A percentile compares a stretch with the other conserved stretches of the same genome.
Conservation (phyloP, 441 rosid species). For the Arabidopsis hybrid region DNA sequence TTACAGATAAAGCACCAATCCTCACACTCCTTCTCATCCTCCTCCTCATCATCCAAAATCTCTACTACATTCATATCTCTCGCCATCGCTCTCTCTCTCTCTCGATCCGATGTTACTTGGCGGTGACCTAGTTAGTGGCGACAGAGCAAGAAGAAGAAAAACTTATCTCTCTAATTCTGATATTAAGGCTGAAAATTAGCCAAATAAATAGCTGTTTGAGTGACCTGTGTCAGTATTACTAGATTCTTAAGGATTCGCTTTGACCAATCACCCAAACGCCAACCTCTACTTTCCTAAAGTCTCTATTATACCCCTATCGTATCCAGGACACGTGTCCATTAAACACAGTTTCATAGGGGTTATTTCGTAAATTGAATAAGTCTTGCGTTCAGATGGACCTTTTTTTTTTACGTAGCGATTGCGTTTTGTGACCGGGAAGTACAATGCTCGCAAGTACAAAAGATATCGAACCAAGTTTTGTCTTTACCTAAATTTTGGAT, state of each 20-base stretch:
- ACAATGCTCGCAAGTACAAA: background rate
- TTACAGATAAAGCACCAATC: slow-evolving; percentile 49
- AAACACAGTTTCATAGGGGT: background rate
- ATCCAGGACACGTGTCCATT: background rate
- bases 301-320: slow-evolving; percentile 14
- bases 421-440: background rate
- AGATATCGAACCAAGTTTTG: background rate
- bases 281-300: background rate
- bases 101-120: background rate
- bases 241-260: background rate
- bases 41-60: slow-evolving; percentile 9
- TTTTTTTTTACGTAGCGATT: background rate
- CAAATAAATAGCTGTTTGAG: background rate
- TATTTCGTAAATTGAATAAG: background rate
- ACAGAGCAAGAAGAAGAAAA: background rate
- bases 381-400: background rate
- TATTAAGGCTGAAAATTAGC: background rate
- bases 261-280: slow-evolving; percentile 1
- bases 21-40: slow-evolving; percentile 35
- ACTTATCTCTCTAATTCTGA: background rate
- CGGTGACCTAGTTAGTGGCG: slow-evolving; percentile 5
- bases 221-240: background rate
- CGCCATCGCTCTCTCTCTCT: slow-evolving; percentile 2
- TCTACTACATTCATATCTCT: slow-evolving; percentile 4
- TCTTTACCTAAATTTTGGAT: background rate